These are phyloP conservation scores for Pseudocercospora eumusae DNA, from an alignment of 2,329 filamentous ascomycete genomes.

Conservation along the genomic window DNA sequence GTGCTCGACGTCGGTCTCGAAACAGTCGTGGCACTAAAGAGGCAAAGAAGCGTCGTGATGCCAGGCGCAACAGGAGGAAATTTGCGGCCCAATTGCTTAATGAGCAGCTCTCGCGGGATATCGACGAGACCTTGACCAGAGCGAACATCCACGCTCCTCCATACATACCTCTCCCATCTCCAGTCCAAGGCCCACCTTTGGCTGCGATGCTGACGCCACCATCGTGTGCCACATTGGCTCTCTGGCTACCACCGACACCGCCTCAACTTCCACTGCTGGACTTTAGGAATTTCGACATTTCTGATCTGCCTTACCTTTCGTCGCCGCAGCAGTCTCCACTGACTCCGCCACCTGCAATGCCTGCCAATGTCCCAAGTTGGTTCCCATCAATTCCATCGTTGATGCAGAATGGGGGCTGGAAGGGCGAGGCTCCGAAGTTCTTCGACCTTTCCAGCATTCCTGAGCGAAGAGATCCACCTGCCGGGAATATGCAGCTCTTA, in stretches of 20 bases:
- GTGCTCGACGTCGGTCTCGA: constrained; percentile 29
- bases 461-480: constrained; percentile 21
- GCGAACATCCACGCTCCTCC: constrained; percentile 23
- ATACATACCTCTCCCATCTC: background rate
- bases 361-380: constrained; percentile 30
- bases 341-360: constrained; percentile 14
- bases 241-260: constrained; percentile 24
- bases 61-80: constrained; percentile 33
- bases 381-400: constrained; percentile 34
- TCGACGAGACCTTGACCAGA: constrained; percentile 32
- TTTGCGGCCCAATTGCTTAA: constrained; percentile 35
- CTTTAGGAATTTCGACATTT: constrained; percentile 27
- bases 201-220: constrained; percentile 9
- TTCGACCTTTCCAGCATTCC: constrained; percentile 35
- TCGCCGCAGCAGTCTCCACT: constrained; percentile 15
- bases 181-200: constrained; percentile 12
- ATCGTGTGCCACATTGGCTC: background rate
- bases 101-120: constrained; percentile 35
- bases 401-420: constrained; percentile 27
- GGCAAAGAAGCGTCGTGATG: constrained; percentile 37
- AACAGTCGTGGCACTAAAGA: constrained; percentile 36
- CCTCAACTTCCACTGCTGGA: constrained; percentile 31
- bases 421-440: constrained; percentile 31
- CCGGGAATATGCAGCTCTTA: background rate
- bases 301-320: constrained; percentile 25